Conservation (phyloP, 768 basidiomycete species). For the Amanita jacksonii region DNA sequence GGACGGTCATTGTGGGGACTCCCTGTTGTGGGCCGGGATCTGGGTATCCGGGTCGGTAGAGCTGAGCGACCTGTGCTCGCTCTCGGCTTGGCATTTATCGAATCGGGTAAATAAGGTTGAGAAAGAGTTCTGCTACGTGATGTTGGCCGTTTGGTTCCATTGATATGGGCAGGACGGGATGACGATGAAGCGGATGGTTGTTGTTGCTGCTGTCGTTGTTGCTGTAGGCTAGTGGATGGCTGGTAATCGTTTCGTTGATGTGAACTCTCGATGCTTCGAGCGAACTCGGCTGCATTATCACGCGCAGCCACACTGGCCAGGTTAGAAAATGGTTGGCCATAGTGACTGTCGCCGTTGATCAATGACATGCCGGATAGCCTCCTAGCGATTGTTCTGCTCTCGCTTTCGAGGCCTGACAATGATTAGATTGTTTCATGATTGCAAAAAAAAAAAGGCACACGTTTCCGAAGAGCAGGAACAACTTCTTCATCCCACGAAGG, state of each 20-base stretch:
- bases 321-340: slow-evolving; percentile 12
- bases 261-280: slow-evolving; percentile 7
- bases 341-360: slow-evolving; percentile 39
- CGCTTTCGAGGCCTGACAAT: slow-evolving; percentile 61
- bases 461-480: slow-evolving; percentile 71
- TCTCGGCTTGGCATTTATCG: slow-evolving; percentile 20
- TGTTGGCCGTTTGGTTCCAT: slow-evolving; percentile 19
- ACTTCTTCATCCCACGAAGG: slow-evolving; percentile 78
- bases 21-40: slow-evolving; percentile 20
- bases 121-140: slow-evolving; percentile 58
- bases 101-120: slow-evolving; percentile 42
- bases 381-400: slow-evolving; percentile 68
- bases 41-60: slow-evolving; percentile 45
- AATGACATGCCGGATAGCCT: slow-evolving; percentile 71
- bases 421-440: slow-evolving; percentile 8
- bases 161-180: slow-evolving; percentile 5
- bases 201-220: too few species aligned
- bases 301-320: slow-evolving; percentile 11
- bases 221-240: too few species aligned
- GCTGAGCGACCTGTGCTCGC: slow-evolving; percentile 24
- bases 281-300: slow-evolving; percentile 4
- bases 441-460: slow-evolving; percentile 33
- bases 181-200: slow-evolving; percentile 12
- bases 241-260: slow-evolving; percentile 1
- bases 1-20: slow-evolving; percentile 22